phyloP scores from a whole-genome alignment of 768 basidiomycete genomes.

The Lactarius psammicola region DNA sequence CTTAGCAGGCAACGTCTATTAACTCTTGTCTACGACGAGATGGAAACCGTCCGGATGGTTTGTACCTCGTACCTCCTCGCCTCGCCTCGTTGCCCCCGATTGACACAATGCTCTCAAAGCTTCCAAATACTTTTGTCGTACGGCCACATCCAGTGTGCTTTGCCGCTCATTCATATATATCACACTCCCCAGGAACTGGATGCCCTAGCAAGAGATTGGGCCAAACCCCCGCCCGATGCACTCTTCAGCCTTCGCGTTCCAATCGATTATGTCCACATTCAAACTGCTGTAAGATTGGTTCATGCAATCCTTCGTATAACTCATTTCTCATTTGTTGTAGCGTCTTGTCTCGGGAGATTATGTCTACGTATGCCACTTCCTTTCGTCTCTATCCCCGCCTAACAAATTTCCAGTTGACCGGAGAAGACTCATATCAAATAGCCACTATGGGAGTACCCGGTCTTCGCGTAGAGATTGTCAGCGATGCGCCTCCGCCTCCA shows the following conservation, averaged over 20 bases:
- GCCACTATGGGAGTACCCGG: constrained; percentile 82
- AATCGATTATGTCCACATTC: constrained; percentile 82
- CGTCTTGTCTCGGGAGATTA: constrained; percentile 78
- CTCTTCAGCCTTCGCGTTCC: constrained; percentile 75
- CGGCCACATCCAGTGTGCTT: constrained; percentile 31
- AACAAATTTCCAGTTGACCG: constrained; percentile 54
- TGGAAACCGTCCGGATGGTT: constrained; percentile 82
- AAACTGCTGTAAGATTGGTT: constrained; percentile 64
- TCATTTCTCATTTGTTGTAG: constrained; percentile 39
- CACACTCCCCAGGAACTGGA: constrained; percentile 63
- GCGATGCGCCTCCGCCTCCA: constrained; percentile 80
- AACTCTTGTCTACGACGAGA: constrained; percentile 78
- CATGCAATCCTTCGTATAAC: constrained; percentile 9
- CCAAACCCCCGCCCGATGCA: constrained; percentile 79
- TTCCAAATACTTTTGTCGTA: constrained; percentile 67
- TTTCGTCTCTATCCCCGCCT: constrained; percentile 21
- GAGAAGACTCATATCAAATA: constrained; percentile 87
- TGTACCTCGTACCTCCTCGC: constrained; percentile 26
- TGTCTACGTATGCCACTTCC: constrained; percentile 61
- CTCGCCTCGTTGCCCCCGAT: constrained; percentile 2
- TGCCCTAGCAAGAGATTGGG: constrained; percentile 78
- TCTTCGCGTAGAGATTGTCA: constrained; percentile 81
- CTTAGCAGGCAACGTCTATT: constrained; percentile 72
- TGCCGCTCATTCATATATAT: constrained; percentile 10
- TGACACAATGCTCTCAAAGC: constrained; percentile 39